Evolutionary conservation across 2,329 filamentous ascomycete genomes (phyloP), one percentile per base, ranked within the genome.

Genomic region (Pyrenophora graminea): DNA sequence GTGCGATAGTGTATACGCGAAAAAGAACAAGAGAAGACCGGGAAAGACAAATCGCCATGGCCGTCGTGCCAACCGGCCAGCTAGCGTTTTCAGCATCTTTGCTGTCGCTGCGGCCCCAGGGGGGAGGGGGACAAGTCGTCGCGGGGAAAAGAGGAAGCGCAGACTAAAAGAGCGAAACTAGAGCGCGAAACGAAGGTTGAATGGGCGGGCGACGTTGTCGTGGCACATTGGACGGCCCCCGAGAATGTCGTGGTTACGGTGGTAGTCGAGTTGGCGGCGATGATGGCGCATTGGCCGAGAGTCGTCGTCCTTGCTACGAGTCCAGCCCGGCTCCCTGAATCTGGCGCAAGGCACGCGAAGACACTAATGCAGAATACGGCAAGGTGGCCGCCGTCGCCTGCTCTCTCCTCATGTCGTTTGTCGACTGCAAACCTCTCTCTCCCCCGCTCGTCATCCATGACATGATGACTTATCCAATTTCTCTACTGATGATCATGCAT

Each of bases 41-140:
- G 66, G 66, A 41, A 72, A 53, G 48, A 72, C 58, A 34, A 71
- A 64, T 37, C 67, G 54, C 55, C 66, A 67, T 40, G 67, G 67
- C 51, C 67, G 61, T 32, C 67, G 62, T 19, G 61, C 49, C 27
- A 69, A 57, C 45, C 64, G 66, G 55, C 61, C 51, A 33, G 53
- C 63, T 51, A 69, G 47, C 49, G 62, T 41, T 54, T 59, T 63
- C 50, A 68, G 51, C 64, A 68, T 67, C 40, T 45, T 30, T 56
- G 47, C 23, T 41, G 36, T 45, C 39, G 52, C 37, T 46, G 27
- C n/a, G 45, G 47, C 40, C 39, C 48, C 46, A 39, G 27, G 45
- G 52, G 25, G 15, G 15, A 15, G 42, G 27, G 47, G 52, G 36
- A 32, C 36, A 21, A 21, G 23, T 31, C 18, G 54, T 36, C 40